A percentile compares a stretch with the other conserved stretches of the same genome.
These are phyloP conservation scores for Epichloe gansuensis DNA, from an alignment of 2,329 filamentous ascomycete genomes.

Conservation along the genomic window DNA sequence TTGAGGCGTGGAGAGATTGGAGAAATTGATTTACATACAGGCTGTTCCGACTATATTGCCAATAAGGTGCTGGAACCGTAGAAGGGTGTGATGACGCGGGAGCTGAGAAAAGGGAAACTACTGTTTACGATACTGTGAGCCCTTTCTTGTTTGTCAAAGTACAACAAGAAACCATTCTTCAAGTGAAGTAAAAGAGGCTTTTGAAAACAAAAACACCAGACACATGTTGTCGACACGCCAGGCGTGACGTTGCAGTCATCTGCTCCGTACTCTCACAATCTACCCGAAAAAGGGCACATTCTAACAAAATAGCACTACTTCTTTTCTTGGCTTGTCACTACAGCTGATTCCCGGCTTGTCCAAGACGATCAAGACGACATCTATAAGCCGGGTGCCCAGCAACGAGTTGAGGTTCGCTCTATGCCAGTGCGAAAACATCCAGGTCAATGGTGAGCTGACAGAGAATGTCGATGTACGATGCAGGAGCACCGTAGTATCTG, in stretches of 20 bases:
- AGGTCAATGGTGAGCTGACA: constrained; percentile 32
- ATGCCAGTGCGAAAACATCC: constrained; percentile 46
- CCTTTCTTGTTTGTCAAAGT: no score
- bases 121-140: no score
- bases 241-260: not conserved
- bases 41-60: no score
- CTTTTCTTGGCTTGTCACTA: constrained; percentile 33
- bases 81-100: no score
- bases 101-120: no score
- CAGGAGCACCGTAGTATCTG: constrained; percentile 22
- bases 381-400: constrained; percentile 45
- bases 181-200: no score
- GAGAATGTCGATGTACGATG: constrained; percentile 36
- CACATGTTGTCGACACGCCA: not conserved
- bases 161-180: no score
- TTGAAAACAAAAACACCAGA: no score
- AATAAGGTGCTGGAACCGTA: no score
- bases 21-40: no score
- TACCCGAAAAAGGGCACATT: not conserved
- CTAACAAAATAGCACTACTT: not conserved
- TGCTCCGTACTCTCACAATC: not conserved
- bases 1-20: no score
- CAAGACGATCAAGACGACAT: constrained; percentile 40
- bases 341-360: constrained; percentile 47
- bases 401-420: constrained; percentile 37